These are phyloP conservation scores for Colletotrichum magnum DNA, from an alignment of 2,329 filamentous ascomycete species.

Conservation along the genomic window DNA sequence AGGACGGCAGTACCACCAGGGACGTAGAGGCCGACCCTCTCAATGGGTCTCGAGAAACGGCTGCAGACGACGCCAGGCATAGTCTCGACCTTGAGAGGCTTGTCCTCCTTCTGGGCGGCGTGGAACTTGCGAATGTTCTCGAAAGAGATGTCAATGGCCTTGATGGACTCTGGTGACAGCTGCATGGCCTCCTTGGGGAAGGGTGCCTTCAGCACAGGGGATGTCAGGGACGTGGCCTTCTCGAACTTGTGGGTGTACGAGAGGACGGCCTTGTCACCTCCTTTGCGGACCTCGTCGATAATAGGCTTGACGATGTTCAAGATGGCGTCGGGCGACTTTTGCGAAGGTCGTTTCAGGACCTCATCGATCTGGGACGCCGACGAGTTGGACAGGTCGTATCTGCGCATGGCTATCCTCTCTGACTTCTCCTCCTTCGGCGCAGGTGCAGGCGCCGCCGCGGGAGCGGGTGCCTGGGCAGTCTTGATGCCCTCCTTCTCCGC, in stretches of 20 bases:
- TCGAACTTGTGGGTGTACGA: conserved; percentile 99
- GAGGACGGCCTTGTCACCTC: conserved; percentile 89
- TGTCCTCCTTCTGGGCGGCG: conserved; percentile 87
- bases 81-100: conserved; percentile 89
- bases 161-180: conserved; percentile 80
- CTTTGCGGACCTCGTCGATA: conserved; percentile 85
- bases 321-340: conserved; percentile 94
- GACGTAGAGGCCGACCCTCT: conserved; percentile 95
- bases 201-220: conserved; percentile 89
- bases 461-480: conserved; percentile 48
- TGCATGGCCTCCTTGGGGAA: conserved; percentile 91
- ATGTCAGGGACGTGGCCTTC: conserved; percentile 90
- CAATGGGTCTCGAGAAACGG: conserved; percentile 92
- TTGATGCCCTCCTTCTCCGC: conserved; percentile 84
- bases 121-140: conserved; percentile 97
- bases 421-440: conserved; percentile 56
- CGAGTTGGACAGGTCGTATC: conserved; percentile 78
- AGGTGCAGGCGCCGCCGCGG: conserved; percentile 48
- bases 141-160: conserved; percentile 94
- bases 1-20: conserved; percentile 97
- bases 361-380: conserved; percentile 76
- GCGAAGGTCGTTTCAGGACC: conserved; percentile 88
- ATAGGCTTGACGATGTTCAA: conserved; percentile 93
- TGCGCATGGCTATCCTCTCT: conserved; percentile 83
- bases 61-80: conserved; percentile 98